Base-by-base conservation (phyloP, 2,329 filamentous ascomycete genomes). In the Colletotrichum higginsianum region DNA sequence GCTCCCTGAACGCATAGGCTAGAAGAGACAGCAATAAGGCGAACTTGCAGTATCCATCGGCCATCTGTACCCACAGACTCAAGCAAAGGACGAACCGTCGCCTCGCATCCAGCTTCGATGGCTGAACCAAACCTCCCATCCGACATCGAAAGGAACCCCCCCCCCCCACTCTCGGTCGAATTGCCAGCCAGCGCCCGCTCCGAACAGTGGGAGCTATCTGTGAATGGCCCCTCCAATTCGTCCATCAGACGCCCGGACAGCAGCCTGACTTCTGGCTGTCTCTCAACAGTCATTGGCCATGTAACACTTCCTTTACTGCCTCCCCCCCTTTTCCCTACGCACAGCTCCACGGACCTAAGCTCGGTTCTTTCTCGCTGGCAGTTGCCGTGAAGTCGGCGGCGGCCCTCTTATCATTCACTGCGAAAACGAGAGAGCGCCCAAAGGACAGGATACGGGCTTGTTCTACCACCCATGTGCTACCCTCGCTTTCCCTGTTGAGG, bases 401-500 rank as follows among this genome's bases (percentile, higher is more conserved):
- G 56, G 61, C 57, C 55, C 56, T 71, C 70, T 71, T 71, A 71
- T 72, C 70, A 61, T 56, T 71, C 70, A 66, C 61, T 71, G 53
- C 38, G 44, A 57, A 66, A 44, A 66, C 66, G 47, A 71, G 47
- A 71, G 55, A 35, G 21, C 49, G 40, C 60, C 66, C 42, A 71
- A 40, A 55, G 55, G 49, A 72, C 55, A 61, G 70, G 66, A 72
- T 61, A 72, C 66, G 66, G 70, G 66, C 66, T 71, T 66, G 66
- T 69, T 71, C 47, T 71, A 72, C 47, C 66, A 72, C 66, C 70
- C 70, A 71, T 72, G 70, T 72, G 70, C 66, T 71, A 78, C 76
- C 77, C 78, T 78, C 75, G 79, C 76, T 80, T 81, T 76, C 80
- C 81, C 75, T 78, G 78, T 76, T 75, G 65, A 79, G 79, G 75